phyloP scores from a whole-genome alignment of 225 moss, liverwort and hornwort species.

The Pleurozium schreberi region DNA sequence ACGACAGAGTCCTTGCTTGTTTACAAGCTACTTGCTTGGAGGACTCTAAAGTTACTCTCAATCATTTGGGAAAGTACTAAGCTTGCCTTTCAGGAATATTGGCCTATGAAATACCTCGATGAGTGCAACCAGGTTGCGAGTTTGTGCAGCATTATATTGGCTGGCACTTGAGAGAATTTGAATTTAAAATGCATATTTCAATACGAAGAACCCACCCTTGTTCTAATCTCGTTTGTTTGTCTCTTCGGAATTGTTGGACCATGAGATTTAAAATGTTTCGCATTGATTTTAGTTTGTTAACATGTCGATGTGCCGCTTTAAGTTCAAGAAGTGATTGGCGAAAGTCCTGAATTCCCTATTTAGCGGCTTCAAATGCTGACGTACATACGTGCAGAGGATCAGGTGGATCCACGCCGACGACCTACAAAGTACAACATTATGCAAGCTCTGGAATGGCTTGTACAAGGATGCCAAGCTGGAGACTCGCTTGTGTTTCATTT shows the following conservation, averaged over 20 bases:
- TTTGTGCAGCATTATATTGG: not conserved
- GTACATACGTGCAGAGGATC: conserved; percentile 59
- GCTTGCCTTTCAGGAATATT: not conserved
- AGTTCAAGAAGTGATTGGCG: not conserved
- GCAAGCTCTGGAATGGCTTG: conserved; percentile 85
- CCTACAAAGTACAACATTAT: conserved; percentile 87
- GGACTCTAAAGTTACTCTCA: not conserved
- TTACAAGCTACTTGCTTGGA: not conserved
- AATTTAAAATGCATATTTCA: not conserved
- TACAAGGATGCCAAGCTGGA: conserved; percentile 85
- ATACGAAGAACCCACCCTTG: not conserved
- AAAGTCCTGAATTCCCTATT: not conserved
- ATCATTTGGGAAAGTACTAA: not conserved
- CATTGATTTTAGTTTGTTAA: not conserved
- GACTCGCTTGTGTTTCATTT: conserved; percentile 96
- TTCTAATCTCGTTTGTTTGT: not conserved
- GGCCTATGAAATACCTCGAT: not conserved
- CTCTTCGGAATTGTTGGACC: not conserved
- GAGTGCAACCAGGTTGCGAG: not conserved
- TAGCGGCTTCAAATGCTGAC: not conserved
- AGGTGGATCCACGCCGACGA: conserved; percentile 63
- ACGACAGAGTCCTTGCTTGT: not conserved
- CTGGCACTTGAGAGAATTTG: not conserved
- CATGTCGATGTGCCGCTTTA: not conserved
- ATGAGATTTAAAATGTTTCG: not conserved